Conservation (phyloP, 2,329 filamentous ascomycete species). For the Cephalotrichum gorgonifer region DNA sequence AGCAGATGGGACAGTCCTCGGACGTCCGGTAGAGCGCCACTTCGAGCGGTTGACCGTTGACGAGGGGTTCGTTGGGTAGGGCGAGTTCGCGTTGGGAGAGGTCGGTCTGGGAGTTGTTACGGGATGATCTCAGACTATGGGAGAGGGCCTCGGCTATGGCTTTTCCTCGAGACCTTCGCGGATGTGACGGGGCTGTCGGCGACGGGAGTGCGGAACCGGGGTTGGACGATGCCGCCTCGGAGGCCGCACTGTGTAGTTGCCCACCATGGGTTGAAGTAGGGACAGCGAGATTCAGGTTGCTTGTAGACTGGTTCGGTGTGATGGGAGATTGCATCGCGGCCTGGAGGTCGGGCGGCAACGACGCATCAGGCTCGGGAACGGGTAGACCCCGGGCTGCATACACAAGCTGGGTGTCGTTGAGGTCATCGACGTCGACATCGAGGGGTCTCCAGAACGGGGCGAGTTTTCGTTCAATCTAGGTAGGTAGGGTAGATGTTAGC, state of each 20-base stretch:
- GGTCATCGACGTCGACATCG: slow-evolving; percentile 76
- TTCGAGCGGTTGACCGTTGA: slow-evolving; percentile 91
- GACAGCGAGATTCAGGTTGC: slow-evolving; percentile 57
- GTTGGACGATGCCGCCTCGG: slow-evolving; percentile 72
- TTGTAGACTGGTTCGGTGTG: slow-evolving; percentile 36
- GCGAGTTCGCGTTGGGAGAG: slow-evolving; percentile 67
- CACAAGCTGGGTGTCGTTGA: slow-evolving; percentile 93
- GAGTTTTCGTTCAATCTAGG: slow-evolving; percentile 78
- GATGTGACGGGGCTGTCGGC: slow-evolving; percentile 24
- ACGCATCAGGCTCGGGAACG: slow-evolving; percentile 74
- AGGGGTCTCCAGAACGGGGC: slow-evolving; percentile 95
- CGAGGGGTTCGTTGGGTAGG: slow-evolving; percentile 71
- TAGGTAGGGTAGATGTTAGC: slow-evolving; percentile 6
- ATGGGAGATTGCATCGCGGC: slow-evolving; percentile 33
- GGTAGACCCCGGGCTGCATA: slow-evolving; percentile 76
- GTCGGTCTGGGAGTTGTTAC: slow-evolving; percentile 62
- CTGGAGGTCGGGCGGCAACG: slow-evolving; percentile 58
- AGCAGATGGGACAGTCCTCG: slow-evolving; percentile 89
- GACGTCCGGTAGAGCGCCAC: slow-evolving; percentile 90
- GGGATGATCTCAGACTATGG: slow-evolving; percentile 49
- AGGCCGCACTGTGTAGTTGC: slow-evolving; percentile 17
- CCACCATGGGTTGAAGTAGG: not conserved
- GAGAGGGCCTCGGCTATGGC: slow-evolving; percentile 74
- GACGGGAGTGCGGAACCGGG: slow-evolving; percentile 43
- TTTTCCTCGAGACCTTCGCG: slow-evolving; percentile 66